A percentile compares a stretch with the other conserved stretches of the same genome.
Evolutionary conservation across 371 early-diverging fungal species (phyloP).

Genomic region (Basidiobolus meristosporus): DNA sequence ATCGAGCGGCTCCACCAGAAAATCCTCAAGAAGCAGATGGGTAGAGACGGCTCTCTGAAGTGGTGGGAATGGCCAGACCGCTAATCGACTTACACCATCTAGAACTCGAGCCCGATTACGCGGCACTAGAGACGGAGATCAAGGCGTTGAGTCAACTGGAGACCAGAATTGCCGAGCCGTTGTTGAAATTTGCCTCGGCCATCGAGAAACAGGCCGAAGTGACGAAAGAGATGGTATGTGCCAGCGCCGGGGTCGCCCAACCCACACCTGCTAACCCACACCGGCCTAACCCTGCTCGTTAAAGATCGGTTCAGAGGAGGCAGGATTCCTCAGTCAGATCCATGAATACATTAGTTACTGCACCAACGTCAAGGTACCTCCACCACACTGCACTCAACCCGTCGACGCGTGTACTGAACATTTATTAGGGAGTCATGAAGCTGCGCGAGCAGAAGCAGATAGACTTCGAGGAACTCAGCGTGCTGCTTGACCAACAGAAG

Average conservation of each 20-base stretch:
- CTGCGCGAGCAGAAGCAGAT: slow-evolving; percentile 84
- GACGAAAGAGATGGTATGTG: too few species aligned
- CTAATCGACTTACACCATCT: slow-evolving; percentile 1
- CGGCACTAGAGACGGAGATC: slow-evolving; percentile 54
- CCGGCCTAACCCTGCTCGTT: background rate
- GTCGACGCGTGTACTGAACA: too few species aligned
- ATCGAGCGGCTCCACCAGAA: slow-evolving; percentile 57
- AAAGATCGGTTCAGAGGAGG: slow-evolving; percentile 42
- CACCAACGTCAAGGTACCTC: slow-evolving; percentile 51
- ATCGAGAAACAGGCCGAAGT: slow-evolving; percentile 4
- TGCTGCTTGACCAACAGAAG: slow-evolving; percentile 41
- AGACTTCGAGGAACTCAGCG: slow-evolving; percentile 74
- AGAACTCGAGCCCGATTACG: slow-evolving; percentile 59
- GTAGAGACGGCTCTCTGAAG: slow-evolving; percentile 9
- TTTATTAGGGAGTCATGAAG: slow-evolving; percentile 53
- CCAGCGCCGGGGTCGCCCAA: too few species aligned
- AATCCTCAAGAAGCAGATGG: slow-evolving; percentile 53
- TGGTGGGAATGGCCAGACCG: background rate
- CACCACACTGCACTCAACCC: slow-evolving; percentile 3
- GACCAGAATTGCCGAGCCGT: slow-evolving; percentile 40
- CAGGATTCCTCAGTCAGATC: slow-evolving; percentile 50
- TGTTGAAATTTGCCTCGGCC: slow-evolving; percentile 40
- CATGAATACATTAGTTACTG: slow-evolving; percentile 80
- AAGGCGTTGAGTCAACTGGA: slow-evolving; percentile 63
- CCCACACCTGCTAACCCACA: too few species aligned